Evolutionary conservation across 257 asterid species (phyloP).

Genomic region (Capsicum chinense): DNA sequence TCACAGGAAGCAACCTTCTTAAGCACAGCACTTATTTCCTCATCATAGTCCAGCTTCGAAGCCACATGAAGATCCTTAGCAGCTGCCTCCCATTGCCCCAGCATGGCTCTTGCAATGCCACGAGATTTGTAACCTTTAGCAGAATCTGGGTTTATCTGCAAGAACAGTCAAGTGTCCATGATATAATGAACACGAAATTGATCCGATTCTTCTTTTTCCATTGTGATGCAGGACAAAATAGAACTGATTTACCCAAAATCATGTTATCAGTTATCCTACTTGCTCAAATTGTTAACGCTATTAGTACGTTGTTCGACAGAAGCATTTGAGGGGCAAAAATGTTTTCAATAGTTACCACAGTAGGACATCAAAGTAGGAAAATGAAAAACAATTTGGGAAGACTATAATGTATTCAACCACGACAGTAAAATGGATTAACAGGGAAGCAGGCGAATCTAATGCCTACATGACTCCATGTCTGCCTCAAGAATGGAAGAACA

Average conservation of each 20-base stretch:
- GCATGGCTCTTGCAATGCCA: constrained; percentile 90
- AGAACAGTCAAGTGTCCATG: constrained; percentile 15
- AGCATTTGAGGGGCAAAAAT: neutral
- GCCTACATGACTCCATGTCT: neutral
- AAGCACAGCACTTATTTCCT: constrained; percentile 82
- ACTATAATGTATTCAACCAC: neutral
- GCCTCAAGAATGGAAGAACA: constrained; percentile 22
- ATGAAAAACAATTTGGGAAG: neutral
- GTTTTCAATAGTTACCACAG: too few species aligned
- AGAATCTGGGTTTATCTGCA: constrained; percentile 94
- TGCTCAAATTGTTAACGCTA: neutral
- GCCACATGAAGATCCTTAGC: constrained; percentile 95
- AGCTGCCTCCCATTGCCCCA: constrained; percentile 93
- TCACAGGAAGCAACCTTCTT: constrained; percentile 64
- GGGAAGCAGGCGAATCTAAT: constrained; percentile 9
- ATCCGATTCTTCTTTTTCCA: neutral
- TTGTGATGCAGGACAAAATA: neutral
- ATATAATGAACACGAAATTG: neutral
- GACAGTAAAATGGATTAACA: constrained; percentile 3
- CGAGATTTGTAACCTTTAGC: constrained; percentile 98
- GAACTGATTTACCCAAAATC: neutral
- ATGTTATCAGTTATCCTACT: neutral
- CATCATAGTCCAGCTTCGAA: constrained; percentile 90
- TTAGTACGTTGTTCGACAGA: neutral
- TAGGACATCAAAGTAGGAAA: too few species aligned